Base-by-base conservation (phyloP, 495 filamentous ascomycete genomes). In the Aspergillus avenaceus region DNA sequence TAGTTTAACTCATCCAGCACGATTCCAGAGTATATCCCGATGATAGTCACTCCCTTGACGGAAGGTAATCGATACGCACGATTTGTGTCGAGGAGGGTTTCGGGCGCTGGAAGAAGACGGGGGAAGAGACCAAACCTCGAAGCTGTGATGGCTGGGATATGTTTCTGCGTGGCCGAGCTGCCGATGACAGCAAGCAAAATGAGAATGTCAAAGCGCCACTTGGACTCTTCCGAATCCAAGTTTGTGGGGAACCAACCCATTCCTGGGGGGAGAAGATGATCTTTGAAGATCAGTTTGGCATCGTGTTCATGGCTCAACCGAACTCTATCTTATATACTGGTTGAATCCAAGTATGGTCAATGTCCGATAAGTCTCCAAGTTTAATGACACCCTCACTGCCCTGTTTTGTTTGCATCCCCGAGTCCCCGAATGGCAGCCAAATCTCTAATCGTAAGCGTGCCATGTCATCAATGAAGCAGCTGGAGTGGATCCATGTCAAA, bases 21-120 rank as follows among this genome's bases (percentile, higher is more conserved):
- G 2, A 68, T 73, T 27, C 82, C 82, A 44, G 73, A 77, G 57
- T 80, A 68, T n/a, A 85, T 78, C 18, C 81, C 80, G 0, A 75
- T 67, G 58, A 83, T 75, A 27, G 69, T 73, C 44, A 79, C 78
- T 8, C 69, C 70, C 16, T 72, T 67, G 43, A 79, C 68, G 52
- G 78, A 75, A 3, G 67, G 65, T 28, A 84, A 68, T 37, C 82
- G 77, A 50, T 68, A 64, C 4, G 81, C 84, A 1, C 84, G 78
- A 4, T 71, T 61, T 8, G 81, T 73, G 37, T 79, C 74, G 28
- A 85, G 62, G 22, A 86, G 72, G 25, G 80, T 78, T 63, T 86
- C 83, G 14, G 84, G 84, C 4, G 84, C 84, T 22, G 84, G 84
- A 24, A 86, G 73, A 36, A 87, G 78, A 41, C 83, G 82, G 25